Base-by-base conservation (phyloP, 176 grass and related monocot species). In the Aegilops bicornis region DNA sequence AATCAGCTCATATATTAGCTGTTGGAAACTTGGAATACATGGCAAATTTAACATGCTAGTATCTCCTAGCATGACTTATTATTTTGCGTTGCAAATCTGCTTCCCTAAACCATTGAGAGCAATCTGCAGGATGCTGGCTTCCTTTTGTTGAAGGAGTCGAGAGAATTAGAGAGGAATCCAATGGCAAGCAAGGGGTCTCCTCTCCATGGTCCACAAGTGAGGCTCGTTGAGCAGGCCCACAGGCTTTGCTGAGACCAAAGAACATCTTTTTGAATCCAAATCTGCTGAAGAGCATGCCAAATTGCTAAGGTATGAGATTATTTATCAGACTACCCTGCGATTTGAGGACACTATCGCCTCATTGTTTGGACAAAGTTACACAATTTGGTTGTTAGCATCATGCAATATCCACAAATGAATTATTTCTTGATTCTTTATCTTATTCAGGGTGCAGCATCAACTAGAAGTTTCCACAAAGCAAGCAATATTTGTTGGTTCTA, bases 401-500 rank as follows among this genome's bases (percentile, higher is more conserved):
- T 59, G 75, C 24, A 56, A 67, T 78, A 36, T 69, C 11, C 23
- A 43, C 37, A 58, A 79, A 87, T 82, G 61, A 33, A n/a, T 66
- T 50, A 22, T 42, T 85, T 85, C 82, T 27, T 37, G 19, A 43
- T 88, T 88, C 39, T 60, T 73, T 79, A 3, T 17, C n/a, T 82
- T 89, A 17, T 81, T 61, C 84, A 99, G 97, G 91, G 80, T 84
- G 20, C 97, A 96, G 54, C 94, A 93, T 89, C 85, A 99, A n/a
- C 91, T 99, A 79, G 97, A 99, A 93, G 89, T 96, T 86, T 92
- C 93, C 63, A 96, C 94, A 68, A 96, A 99, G 73, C 94, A 96
- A 83, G 73, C 92, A 47, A 99, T 99, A 91, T 99, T 99, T 85
- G 85, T 99, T 84, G 97, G 91, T 85, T 99, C 97, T 70, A 99